Base-by-base conservation (phyloP, 2,329 filamentous ascomycete genomes). In the Fusarium sp. region DNA sequence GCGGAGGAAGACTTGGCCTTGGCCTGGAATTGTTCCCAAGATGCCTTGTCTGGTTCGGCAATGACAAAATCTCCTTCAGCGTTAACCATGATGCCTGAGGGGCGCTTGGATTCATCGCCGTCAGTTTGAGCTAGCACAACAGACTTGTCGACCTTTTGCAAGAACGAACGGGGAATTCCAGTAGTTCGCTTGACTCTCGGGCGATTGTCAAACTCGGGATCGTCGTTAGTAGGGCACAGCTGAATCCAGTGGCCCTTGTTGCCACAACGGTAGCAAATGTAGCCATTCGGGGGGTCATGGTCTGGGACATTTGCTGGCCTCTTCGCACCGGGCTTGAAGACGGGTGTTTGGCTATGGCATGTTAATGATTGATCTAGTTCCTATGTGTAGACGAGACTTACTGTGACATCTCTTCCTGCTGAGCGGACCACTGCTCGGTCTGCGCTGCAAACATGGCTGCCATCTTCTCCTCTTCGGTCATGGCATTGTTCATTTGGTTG, bases 191-290 rank as follows among this genome's bases (percentile, higher is more conserved):
- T 98, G 74, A 98, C 94, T 69, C 96, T 92, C 58, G 95, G 94
- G 62, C 94, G 93, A 75, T 95, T 95, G 84, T 99, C 96, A 82
- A 95, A 98, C 70, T 95, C 95, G 4, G 96, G 96, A 75, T 99
- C 95, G 81, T 98, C 94, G 82, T 99, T 99, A n/a, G 96, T 99
- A 8, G 96, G 96, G 80, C 96, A 99, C 61, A 94, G 90, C 84
- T 98, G 96, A 72, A 99, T 99, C 96, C 96, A 99, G 82, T 99
- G 96, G n/a, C 95, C 96, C 85, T 98, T 98, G 82, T 98, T 93
- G 70, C 95, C 93, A 83, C 96, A 99, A 58, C 96, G 92, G 81
- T 98, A 98, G 84, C 96, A 99, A 70, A 98, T 92, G 82, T 99
- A 99, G 62, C 95, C 95, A 62, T 93, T 93, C 1, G 96, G 96